Conservation (phyloP, 768 basidiomycete genomes). For the Cystofilobasidium ferigula region DNA sequence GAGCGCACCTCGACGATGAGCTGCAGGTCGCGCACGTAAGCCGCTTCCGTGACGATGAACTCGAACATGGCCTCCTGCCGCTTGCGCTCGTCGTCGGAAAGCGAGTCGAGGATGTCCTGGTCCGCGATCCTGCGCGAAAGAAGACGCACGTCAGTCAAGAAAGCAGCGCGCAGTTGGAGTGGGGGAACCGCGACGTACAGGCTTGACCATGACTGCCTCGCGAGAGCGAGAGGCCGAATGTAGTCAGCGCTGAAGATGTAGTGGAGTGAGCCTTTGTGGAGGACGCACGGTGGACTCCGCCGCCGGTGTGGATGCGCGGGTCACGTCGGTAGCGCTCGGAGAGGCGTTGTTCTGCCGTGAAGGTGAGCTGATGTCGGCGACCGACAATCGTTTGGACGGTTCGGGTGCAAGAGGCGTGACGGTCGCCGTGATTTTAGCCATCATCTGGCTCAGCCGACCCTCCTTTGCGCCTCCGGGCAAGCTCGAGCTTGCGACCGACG, state of each 20-base stretch:
- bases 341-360: not conserved
- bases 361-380: not conserved
- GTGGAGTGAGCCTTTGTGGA: too few species aligned
- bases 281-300: constrained; percentile 39
- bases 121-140: constrained; percentile 27
- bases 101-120: constrained; percentile 48
- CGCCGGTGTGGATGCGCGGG: constrained; percentile 43
- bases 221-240: not conserved
- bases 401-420: not conserved
- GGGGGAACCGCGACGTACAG: not conserved
- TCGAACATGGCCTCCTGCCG: constrained; percentile 90
- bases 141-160: not conserved
- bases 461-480: not conserved
- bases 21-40: constrained; percentile 84
- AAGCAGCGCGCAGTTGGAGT: not conserved
- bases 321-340: not conserved
- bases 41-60: constrained; percentile 76
- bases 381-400: not conserved
- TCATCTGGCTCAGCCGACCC: constrained; percentile 17
- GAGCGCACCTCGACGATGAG: constrained; percentile 67
- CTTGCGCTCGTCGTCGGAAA: constrained; percentile 65
- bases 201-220: not conserved
- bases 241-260: too few species aligned
- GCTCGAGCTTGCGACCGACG: not conserved
- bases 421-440: constrained; percentile 6